Percentiles rank a stretch among this genome's conserved stretches.
These are phyloP conservation scores for Kodamaea restingae DNA, from an alignment of 805 yeast genomes.

Conservation along the genomic window DNA sequence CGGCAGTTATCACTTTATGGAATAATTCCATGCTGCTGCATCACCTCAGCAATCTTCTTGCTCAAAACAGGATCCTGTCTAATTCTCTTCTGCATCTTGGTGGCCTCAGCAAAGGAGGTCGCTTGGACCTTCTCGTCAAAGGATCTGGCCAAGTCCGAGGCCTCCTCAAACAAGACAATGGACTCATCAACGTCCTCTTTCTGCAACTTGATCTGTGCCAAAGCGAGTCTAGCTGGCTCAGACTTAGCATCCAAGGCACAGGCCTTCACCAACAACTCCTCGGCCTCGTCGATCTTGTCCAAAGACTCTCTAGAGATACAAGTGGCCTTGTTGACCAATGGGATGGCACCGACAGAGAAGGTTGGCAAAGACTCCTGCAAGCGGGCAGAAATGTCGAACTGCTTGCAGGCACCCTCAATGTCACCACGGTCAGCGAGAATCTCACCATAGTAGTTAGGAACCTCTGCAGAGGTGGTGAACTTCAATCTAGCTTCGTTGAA, in stretches of 20 bases:
- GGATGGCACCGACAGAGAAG: slow-evolving; percentile 81
- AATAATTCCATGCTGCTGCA: slow-evolving; percentile 28
- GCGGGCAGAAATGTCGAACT: slow-evolving; percentile 81
- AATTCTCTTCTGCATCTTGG: slow-evolving; percentile 81
- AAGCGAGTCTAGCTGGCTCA: slow-evolving; percentile 84
- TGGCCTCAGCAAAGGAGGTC: slow-evolving; percentile 86
- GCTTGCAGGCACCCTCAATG: slow-evolving; percentile 64
- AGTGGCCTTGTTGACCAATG: slow-evolving; percentile 86
- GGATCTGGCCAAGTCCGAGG: slow-evolving; percentile 77
- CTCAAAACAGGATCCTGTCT: slow-evolving; percentile 64
- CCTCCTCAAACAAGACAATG: slow-evolving; percentile 72
- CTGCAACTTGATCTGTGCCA: slow-evolving; percentile 88
- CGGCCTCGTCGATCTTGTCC: slow-evolving; percentile 50
- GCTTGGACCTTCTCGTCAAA: slow-evolving; percentile 87
- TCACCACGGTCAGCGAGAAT: slow-evolving; percentile 80
- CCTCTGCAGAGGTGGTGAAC: slow-evolving; percentile 86
- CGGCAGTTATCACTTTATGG: slow-evolving; percentile 5
- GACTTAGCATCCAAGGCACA: slow-evolving; percentile 79
- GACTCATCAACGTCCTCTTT: slow-evolving; percentile 81
- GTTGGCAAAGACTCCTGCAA: slow-evolving; percentile 68
- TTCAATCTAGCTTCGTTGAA: slow-evolving; percentile 66
- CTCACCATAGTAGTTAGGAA: slow-evolving; percentile 95
- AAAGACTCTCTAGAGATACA: slow-evolving; percentile 55
- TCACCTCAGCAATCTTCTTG: slow-evolving; percentile 57
- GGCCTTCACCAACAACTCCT: slow-evolving; percentile 66